A percentile compares a stretch with the other conserved stretches of the same genome.
Conservation (phyloP, 2,329 filamentous ascomycete genomes). For the Blastomyces parvus region DNA sequence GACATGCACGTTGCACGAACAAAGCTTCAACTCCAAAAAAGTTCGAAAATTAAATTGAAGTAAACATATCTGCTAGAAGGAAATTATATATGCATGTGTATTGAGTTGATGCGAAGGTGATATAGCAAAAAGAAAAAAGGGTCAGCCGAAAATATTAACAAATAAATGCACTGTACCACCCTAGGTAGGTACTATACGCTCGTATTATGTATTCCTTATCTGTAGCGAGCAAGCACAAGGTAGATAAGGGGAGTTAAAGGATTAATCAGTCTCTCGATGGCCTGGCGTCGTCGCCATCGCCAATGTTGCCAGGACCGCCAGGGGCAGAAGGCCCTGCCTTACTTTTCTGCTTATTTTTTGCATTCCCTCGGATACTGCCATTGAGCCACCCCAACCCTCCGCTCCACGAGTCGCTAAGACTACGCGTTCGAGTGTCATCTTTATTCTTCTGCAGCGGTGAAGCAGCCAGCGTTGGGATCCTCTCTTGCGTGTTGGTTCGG, state of each 20-base stretch:
- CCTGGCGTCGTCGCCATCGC: background rate
- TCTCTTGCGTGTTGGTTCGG: constrained; percentile 2
- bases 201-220: background rate
- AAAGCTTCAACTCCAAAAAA: background rate
- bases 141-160: background rate
- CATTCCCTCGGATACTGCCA: background rate
- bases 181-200: background rate
- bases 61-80: background rate
- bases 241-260: background rate
- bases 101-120: background rate
- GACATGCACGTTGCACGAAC: background rate
- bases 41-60: background rate
- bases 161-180: background rate
- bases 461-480: background rate
- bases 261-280: background rate
- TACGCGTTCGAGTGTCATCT: background rate
- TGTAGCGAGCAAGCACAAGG: background rate
- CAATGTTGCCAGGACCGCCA: background rate
- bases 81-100: background rate
- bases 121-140: background rate
- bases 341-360: background rate
- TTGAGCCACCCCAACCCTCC: constrained; percentile 3
- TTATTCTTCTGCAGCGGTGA: background rate
- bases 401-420: constrained; percentile 7
- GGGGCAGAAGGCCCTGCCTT: background rate